Percentiles rank a stretch among this genome's conserved stretches.
phyloP scores from a whole-genome alignment of 345 rosid species.

The Mallotus nudiflorus region DNA sequence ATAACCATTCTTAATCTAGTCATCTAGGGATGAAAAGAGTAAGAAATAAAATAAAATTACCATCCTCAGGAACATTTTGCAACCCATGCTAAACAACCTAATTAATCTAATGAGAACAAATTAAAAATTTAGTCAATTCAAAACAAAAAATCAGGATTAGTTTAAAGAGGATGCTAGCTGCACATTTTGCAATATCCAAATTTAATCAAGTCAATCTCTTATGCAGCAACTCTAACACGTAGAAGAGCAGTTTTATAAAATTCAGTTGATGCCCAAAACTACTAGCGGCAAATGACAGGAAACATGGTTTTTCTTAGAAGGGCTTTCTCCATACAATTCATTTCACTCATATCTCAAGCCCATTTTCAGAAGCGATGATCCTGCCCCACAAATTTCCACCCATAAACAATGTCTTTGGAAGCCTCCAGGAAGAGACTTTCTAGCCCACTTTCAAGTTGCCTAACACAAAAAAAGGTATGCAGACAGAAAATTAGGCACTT shows the following conservation, averaged over 20 bases:
- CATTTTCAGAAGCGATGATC: not conserved
- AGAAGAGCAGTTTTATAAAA: not conserved
- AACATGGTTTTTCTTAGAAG: not conserved
- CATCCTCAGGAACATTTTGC: not conserved
- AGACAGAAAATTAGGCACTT: not conserved
- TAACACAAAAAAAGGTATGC: not conserved
- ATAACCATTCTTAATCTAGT: not conserved
- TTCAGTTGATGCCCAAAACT: not conserved
- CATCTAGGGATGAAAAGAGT: not conserved
- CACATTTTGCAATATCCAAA: not conserved
- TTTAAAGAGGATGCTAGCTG: not conserved
- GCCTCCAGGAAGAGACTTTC: not conserved
- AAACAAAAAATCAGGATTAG: no score
- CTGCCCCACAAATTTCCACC: not conserved
- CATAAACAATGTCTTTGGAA: not conserved
- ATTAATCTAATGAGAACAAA: no score
- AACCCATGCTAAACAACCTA: not conserved
- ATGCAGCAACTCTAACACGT: not conserved
- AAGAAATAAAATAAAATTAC: not conserved
- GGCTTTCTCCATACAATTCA: not conserved
- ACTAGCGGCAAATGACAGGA: not conserved
- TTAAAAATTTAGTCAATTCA: no score
- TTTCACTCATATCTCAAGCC: not conserved
- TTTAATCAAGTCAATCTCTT: not conserved
- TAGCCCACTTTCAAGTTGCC: not conserved